These are phyloP conservation scores for Dioscorea zingiberensis DNA, from an alignment of 106 monocot species.

Conservation along the genomic window DNA sequence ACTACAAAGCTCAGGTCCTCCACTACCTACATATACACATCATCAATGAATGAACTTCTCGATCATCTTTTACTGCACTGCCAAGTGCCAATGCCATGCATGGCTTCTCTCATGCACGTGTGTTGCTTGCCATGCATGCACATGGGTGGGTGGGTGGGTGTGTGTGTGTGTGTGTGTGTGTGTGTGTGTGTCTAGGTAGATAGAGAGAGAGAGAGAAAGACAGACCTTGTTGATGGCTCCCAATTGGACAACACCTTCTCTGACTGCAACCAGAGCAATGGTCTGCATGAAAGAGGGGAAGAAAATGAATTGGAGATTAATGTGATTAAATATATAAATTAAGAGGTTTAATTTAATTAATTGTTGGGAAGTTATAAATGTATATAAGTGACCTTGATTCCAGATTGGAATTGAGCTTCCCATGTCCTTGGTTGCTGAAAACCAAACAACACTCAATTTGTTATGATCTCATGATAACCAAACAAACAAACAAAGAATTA, in stretches of 20 bases:
- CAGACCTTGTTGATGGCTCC: constrained; percentile 80
- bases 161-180: neutral
- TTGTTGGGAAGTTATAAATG: neutral
- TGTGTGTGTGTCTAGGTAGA: neutral
- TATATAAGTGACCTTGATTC: constrained; percentile 60
- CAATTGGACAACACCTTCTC: constrained; percentile 95
- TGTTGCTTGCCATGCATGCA: neutral
- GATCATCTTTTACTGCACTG: no score
- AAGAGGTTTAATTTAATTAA: no score
- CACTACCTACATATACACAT: constrained; percentile 50
- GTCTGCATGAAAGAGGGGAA: no score
- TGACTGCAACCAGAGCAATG: constrained; percentile 89
- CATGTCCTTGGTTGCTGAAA: constrained; percentile 97
- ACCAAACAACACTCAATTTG: neutral
- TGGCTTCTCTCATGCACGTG: no score
- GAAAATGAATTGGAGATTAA: no score
- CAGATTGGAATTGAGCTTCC: constrained; percentile 99
- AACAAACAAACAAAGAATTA: no score
- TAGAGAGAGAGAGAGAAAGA: constrained; percentile 27
- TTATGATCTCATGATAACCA: no score
- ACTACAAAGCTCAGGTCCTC: constrained; percentile 85
- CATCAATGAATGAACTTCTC: no score
- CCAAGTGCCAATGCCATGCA: no score
- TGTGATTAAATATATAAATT: no score
- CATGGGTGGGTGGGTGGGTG: neutral